These are phyloP conservation scores for Phytophthora tubulina DNA, from an alignment of 352 stramenopile species.

Conservation along the genomic window DNA sequence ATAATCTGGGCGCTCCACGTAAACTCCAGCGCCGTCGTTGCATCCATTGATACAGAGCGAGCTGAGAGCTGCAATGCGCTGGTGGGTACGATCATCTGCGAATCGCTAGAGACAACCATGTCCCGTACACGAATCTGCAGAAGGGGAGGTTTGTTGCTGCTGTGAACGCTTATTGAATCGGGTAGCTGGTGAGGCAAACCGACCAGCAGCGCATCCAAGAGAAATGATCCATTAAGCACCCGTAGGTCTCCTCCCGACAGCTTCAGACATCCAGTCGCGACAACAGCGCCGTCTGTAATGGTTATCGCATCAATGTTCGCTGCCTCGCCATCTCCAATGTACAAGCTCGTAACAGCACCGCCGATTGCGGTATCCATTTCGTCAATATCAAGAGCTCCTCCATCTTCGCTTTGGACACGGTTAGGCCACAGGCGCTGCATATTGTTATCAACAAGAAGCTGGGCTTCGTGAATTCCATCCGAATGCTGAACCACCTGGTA, in stretches of 20 bases:
- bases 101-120: conserved; percentile 53
- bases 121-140: conserved; percentile 50
- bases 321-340: conserved; percentile 35
- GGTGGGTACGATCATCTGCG: conserved; percentile 53
- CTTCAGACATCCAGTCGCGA: conserved; percentile 49
- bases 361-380: conserved; percentile 46
- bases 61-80: conserved; percentile 49
- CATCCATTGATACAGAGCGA: conserved; percentile 64
- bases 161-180: conserved; percentile 35
- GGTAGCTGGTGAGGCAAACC: conserved; percentile 25
- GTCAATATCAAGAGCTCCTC: conserved; percentile 32
- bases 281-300: conserved; percentile 58
- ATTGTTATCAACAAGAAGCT: conserved; percentile 54
- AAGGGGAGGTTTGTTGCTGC: conserved; percentile 32
- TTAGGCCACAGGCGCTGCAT: conserved; percentile 47
- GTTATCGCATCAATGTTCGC: conserved; percentile 50
- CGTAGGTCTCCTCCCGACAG: conserved; percentile 50
- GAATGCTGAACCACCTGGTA: conserved; percentile 66
- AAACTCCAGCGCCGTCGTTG: conserved; percentile 54
- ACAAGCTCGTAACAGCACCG: conserved; percentile 59
- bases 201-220: conserved; percentile 54
- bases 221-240: conserved; percentile 59
- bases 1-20: conserved; percentile 52
- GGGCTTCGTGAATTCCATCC: conserved; percentile 56
- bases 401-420: conserved; percentile 35